Base-by-base conservation (phyloP, 2,329 filamentous ascomycete genomes). In the Coniella vitis region DNA sequence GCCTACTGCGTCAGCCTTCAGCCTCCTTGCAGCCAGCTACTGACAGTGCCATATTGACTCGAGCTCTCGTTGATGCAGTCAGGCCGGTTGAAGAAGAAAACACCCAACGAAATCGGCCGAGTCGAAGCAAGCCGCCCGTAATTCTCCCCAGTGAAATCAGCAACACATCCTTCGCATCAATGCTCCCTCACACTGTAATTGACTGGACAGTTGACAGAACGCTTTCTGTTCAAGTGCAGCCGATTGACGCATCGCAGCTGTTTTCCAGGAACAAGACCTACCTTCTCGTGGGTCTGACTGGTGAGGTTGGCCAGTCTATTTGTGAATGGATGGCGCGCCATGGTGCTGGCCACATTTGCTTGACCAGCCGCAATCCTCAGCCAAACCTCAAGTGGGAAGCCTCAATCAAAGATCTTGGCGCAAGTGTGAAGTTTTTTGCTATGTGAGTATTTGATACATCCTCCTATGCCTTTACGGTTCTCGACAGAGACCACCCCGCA, bases 341-440 rank as follows among this genome's bases (percentile, higher is more conserved):
- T 9, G 71, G 69, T 0, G 71, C 69, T 0, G 54, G 61, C 10
- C 52, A 65, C 32, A 40, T 73, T 1, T 65, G 61, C 1, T 29
- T 76, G 2, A 63, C 67, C 0, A 71, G 67, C 40, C 65, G 72
- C 1, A 62, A 60, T 12, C 61, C 68, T 3, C 55, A 63, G 3
- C 49, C 71, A 2, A 57, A 67, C 9, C 41, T 57, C 4, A 42
- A 36, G 2, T 66, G 60, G 57, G 36, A 66, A 13, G 49, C 59
- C 12, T 38, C 46, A 8, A 49, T 56, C 20, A 41, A 56, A 17
- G 38, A 48, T 4, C 22, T 47, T 0, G 58, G 56, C 7, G 51
- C 48, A 7, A 47, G 21, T 2, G 44, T 55, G 22, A 52, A 47
- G 25, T 38, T 52, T 3, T 39, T 48, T 35, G 52, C 47, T 3